Conservation (phyloP, 75 land plant genomes). For the Ceratopteris richardii region DNA sequence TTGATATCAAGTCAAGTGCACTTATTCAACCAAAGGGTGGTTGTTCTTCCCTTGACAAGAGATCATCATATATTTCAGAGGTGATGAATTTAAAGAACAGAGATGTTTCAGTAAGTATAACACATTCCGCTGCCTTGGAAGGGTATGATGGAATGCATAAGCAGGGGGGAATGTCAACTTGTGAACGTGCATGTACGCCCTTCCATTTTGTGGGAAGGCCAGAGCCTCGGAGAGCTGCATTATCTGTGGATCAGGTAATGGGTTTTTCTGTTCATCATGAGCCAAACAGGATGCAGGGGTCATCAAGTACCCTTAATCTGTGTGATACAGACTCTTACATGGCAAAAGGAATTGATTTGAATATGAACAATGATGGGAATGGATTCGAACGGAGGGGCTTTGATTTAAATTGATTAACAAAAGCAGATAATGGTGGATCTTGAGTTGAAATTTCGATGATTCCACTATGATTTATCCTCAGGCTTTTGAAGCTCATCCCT, state of each 20-base stretch:
- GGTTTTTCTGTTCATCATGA: neutral
- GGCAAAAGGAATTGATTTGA: neutral
- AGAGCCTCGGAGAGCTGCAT: conserved; percentile 27
- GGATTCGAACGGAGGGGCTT: neutral
- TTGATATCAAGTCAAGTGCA: neutral
- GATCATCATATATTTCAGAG: conserved; percentile 13
- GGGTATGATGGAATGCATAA: conserved; percentile 17
- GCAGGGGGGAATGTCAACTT: conserved; percentile 8
- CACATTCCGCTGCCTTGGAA: conserved; percentile 14
- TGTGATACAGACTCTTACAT: no score
- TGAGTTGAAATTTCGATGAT: no score
- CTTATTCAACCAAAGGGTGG: conserved; percentile 5
- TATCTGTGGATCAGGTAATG: conserved; percentile 17
- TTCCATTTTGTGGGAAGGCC: conserved; percentile 29
- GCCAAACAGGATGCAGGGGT: neutral
- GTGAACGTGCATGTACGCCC: conserved; percentile 9
- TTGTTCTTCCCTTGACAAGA: conserved; percentile 15
- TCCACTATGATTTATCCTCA: no score
- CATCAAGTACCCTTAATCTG: neutral
- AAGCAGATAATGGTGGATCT: neutral
- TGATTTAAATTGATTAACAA: neutral
- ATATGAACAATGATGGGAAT: neutral
- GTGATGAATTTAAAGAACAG: conserved; percentile 6
- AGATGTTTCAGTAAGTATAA: neutral
- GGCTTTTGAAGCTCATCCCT: no score